Conservation (phyloP, 1,284 basidiomycete species). For the Ganoderma lingzhi region DNA sequence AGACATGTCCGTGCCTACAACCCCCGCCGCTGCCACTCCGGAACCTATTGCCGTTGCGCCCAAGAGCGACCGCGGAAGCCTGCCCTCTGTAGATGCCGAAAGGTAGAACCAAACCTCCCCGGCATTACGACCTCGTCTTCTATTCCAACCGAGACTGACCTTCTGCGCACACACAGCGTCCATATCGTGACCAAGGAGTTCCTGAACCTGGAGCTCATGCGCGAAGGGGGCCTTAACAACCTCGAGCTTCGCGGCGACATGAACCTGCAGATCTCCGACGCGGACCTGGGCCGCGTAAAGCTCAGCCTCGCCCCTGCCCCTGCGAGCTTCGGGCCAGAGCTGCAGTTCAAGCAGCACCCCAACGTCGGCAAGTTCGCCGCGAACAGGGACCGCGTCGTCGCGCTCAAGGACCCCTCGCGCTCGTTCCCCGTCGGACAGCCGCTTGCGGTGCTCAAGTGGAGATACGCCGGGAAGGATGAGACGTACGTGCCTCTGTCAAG, state of each 20-base stretch:
- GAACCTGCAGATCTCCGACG: slow-evolving; percentile 89
- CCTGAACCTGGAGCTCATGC: slow-evolving; percentile 81
- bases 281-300: slow-evolving; percentile 79
- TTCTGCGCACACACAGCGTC: slow-evolving; percentile 59
- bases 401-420: slow-evolving; percentile 85
- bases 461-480: slow-evolving; percentile 92
- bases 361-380: slow-evolving; percentile 90
- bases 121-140: not conserved
- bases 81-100: slow-evolving; percentile 83
- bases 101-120: slow-evolving; percentile 56
- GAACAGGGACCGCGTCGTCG: slow-evolving; percentile 75
- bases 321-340: slow-evolving; percentile 71
- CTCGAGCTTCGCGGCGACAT: slow-evolving; percentile 96
- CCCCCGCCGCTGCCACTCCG: slow-evolving; percentile 59
- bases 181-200: slow-evolving; percentile 90
- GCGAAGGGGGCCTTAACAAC: slow-evolving; percentile 90
- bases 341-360: slow-evolving; percentile 98
- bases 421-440: slow-evolving; percentile 91
- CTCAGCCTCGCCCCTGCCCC: slow-evolving; percentile 71
- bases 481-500: slow-evolving; percentile 90
- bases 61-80: slow-evolving; percentile 59
- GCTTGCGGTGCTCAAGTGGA: slow-evolving; percentile 93
- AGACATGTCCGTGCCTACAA: slow-evolving; percentile 65
- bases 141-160: slow-evolving; percentile 5
- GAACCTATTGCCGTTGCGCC: slow-evolving; percentile 47